Base-by-base conservation (phyloP, 2,329 filamentous ascomycete genomes). In the Xylaria multiplex region DNA sequence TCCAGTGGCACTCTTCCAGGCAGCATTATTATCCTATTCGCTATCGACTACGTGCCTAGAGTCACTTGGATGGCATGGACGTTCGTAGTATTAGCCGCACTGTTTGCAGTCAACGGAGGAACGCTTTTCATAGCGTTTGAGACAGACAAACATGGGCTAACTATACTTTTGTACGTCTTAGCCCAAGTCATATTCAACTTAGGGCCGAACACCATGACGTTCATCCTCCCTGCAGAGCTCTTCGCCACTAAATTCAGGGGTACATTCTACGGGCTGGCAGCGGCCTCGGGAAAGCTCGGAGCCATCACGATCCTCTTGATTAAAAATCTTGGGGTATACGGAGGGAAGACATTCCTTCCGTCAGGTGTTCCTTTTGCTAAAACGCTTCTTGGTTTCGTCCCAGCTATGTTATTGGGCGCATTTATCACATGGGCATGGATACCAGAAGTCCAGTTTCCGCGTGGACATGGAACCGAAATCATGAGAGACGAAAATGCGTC, bases 191-290 rank as follows among this genome's bases (percentile, higher is more conserved):
- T 84, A 67, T 86, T 86, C 70, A 86, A 87, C 69, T 84, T 86
- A 74, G 84, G 87, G 11, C 86, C 86, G 48, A 89, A 89, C 70
- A 86, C 85, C 0, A 82, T 89, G 11, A 90, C 87, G 0, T 89
- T 90, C 71, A 85, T 90, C 60, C 84, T 90, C 16, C 87, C 88
- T 1, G 87, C 86, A 48, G 88, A 90, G 73, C 84, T 88, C 48
- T 91, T 90, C 73, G 87, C 87, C 0, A 90, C 88, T 1, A 83
- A 84, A 68, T 90, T 89, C 70, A 84, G 88, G 46, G 87, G 84
- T 57, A 88, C 87, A 0, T 89, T 86, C 65, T 86, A 89, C 71
- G 87, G 86, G 27, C 86, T 89, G 59, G 87, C 86, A 0, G 87
- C 87, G 0, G 87, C 87, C 0, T 82, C 83, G 0, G 87, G 87